Conservation (phyloP, 2,329 filamentous ascomycete species). For the Ceratocystis albifundus region DNA sequence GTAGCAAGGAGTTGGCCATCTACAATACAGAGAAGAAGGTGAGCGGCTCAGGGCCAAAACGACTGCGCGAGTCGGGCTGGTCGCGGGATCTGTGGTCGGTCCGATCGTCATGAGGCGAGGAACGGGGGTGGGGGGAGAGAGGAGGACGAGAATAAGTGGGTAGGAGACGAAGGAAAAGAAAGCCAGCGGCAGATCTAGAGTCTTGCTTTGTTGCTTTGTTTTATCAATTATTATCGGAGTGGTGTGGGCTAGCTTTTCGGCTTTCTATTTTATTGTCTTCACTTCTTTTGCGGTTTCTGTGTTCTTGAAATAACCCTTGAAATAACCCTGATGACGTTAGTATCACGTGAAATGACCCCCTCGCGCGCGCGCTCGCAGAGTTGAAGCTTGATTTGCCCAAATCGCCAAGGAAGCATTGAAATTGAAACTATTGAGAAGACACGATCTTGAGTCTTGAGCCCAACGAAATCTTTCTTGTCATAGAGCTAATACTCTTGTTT, state of each 20-base stretch:
- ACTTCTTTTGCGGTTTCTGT: not conserved
- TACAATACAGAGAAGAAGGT: slow-evolving; percentile 43
- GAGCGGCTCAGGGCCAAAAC: slow-evolving; percentile 41
- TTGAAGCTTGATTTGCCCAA: not conserved
- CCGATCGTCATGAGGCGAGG: slow-evolving; percentile 30
- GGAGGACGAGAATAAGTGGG: not conserved
- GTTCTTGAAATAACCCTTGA: slow-evolving; percentile 6
- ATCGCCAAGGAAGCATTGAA: not conserved
- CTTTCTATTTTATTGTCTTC: slow-evolving; percentile 11
- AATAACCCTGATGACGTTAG: slow-evolving; percentile 13
- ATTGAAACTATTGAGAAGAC: no score
- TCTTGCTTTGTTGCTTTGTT: slow-evolving; percentile 2
- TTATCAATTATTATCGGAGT: slow-evolving; percentile 7
- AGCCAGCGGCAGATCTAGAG: not conserved
- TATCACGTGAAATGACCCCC: slow-evolving; percentile 18
- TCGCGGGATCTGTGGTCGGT: slow-evolving; percentile 52
- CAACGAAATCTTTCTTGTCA: no score
- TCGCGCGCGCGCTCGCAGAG: not conserved
- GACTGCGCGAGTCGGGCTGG: slow-evolving; percentile 51
- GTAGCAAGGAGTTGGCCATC: slow-evolving; percentile 58
- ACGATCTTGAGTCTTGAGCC: no score
- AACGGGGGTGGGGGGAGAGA: not conserved
- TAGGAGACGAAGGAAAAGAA: not conserved
- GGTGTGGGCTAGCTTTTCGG: slow-evolving; percentile 2
- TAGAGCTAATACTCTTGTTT: no score